Evolutionary conservation across 441 rosid genomes (phyloP), one percentile per base, ranked within the genome.

Genomic region (Adansonia grandidieri): DNA sequence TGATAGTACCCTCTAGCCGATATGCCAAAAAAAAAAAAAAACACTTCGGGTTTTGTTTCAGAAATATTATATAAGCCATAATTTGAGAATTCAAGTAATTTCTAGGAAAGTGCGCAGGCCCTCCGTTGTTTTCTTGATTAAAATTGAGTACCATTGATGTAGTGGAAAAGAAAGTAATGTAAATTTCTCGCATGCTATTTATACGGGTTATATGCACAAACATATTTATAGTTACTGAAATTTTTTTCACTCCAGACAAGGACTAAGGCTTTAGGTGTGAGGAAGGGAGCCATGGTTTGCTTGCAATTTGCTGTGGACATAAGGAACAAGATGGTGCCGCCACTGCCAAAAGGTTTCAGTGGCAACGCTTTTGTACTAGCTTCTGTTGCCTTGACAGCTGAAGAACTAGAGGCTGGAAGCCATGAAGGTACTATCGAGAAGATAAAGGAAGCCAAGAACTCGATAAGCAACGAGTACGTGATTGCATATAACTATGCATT

Each of bases 311-410:
- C 93, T 0, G 89, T 91, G 84, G 95, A 88, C 85, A 79, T 80
- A 81, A 87, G 95, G 86, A 85, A 79, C 76, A 87, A 88, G 76
- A 80, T 84, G 73, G 76, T 56, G 71, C 91, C 91, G 1, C 83
- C 89, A 2, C 80, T 91, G 37, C 87, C 90, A 0, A 79, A 81
- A 76, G 88, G 88, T 22, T 90, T 84, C 81, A 83, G 87, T 61
- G 94, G 93, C 74, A 91, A 91, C 61, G 95, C 95, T 2, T 89
- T 82, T 77, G 92, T 91, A 17, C 87, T 91, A 22, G 86, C 90
- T 65, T 91, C 91, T 0, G 83, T 88, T 19, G 86, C 87, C 7
- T 73, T 87, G 28, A 89, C 87, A 6, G 92, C 85, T 1, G 82
- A 79, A 70, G 88, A 91, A 79, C 57, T 92, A 82, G 89, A 83